Evolutionary conservation across 2,329 filamentous ascomycete species (phyloP).

Genomic region (Pseudogymnoascus sp.): DNA sequence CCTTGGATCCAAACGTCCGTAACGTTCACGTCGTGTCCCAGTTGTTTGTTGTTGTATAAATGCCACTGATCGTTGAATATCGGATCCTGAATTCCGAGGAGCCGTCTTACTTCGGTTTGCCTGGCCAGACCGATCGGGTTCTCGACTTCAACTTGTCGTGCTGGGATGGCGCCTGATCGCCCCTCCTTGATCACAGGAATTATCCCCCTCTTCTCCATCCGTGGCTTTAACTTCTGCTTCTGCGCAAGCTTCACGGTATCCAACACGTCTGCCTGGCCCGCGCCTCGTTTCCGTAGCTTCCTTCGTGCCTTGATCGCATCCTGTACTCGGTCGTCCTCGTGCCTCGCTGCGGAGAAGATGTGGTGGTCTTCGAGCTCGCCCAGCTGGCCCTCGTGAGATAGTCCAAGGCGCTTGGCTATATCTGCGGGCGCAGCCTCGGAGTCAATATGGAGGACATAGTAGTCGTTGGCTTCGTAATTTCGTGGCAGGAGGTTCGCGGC

Average conservation of each 20-base stretch:
- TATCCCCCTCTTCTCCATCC: slow-evolving; percentile 45
- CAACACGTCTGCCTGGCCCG: slow-evolving; percentile 48
- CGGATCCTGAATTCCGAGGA: slow-evolving; percentile 74
- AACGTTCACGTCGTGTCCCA: slow-evolving; percentile 93
- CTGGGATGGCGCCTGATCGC: slow-evolving; percentile 14
- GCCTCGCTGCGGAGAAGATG: slow-evolving; percentile 68
- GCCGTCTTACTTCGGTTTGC: slow-evolving; percentile 52
- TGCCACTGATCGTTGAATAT: slow-evolving; percentile 97
- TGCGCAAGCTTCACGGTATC: slow-evolving; percentile 70
- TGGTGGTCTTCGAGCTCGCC: slow-evolving; percentile 74
- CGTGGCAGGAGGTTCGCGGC: slow-evolving; percentile 46
- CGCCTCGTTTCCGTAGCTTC: slow-evolving; percentile 53
- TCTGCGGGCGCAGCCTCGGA: slow-evolving; percentile 54
- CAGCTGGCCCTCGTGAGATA: slow-evolving; percentile 73
- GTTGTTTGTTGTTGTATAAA: slow-evolving; percentile 70
- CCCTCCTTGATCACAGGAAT: slow-evolving; percentile 20
- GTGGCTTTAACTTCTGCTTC: slow-evolving; percentile 61
- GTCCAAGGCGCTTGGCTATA: slow-evolving; percentile 63
- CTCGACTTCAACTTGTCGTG: slow-evolving; percentile 16
- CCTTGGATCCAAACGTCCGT: slow-evolving; percentile 86
- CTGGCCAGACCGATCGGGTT: slow-evolving; percentile 41
- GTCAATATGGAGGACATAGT: slow-evolving; percentile 84
- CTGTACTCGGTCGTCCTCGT: slow-evolving; percentile 49
- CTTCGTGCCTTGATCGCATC: slow-evolving; percentile 41
- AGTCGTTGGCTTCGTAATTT: slow-evolving; percentile 75